Evolutionary conservation across 306 rosid species (phyloP).

Genomic region (Echinosophora koreensis): DNA sequence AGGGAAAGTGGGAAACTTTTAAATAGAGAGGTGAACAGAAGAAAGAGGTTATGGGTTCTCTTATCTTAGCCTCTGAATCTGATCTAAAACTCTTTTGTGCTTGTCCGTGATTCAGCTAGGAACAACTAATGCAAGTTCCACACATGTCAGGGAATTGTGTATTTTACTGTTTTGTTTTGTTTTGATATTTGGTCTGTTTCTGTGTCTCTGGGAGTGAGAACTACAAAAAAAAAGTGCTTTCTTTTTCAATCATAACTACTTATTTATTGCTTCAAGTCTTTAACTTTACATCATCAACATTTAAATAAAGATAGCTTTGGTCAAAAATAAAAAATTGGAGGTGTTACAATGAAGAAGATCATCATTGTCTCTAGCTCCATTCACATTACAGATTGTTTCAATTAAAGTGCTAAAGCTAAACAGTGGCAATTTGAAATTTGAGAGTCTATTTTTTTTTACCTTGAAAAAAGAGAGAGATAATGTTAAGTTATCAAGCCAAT

Average conservation of each 20-base stretch:
- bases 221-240: not conserved
- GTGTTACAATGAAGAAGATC: constrained; percentile 20
- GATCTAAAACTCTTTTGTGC: constrained; percentile 46
- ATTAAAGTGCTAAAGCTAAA: not conserved
- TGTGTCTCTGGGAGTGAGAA: constrained; percentile 5
- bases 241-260: constrained; percentile 28
- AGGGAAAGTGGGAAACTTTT: constrained; percentile 56
- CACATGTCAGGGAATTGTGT: constrained; percentile 47
- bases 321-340: constrained; percentile 1
- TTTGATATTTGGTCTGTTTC: constrained; percentile 38
- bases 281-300: constrained; percentile 44
- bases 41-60: not conserved
- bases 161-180: constrained; percentile 32
- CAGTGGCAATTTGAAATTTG: constrained; percentile 12
- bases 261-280: constrained; percentile 43
- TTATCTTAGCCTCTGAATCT: constrained; percentile 42
- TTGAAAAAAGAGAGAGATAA: too few species aligned
- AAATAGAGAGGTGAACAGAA: not conserved
- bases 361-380: constrained; percentile 37
- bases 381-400: constrained; percentile 28
- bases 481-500: too few species aligned
- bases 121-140: constrained; percentile 8
- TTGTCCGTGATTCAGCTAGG: constrained; percentile 36
- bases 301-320: constrained; percentile 6
- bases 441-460: not conserved